phyloP scores from a whole-genome alignment of 1,284 basidiomycete genomes.

The Trichosporon coremiiforme region DNA sequence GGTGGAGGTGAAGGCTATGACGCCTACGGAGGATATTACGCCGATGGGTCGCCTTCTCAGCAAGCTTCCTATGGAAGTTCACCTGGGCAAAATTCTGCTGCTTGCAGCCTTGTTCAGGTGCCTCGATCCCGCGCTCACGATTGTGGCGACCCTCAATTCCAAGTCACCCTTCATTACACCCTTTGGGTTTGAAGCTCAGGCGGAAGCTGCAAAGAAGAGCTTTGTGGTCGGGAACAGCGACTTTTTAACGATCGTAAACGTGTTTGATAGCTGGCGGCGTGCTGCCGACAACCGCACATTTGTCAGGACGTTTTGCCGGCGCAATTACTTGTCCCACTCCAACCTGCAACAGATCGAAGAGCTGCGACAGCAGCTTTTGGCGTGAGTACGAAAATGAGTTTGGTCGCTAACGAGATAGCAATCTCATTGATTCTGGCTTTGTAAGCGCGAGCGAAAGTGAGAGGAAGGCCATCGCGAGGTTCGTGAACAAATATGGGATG shows the following conservation, averaged over 20 bases:
- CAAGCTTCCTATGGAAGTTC: constrained; percentile 91
- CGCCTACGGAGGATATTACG: constrained; percentile 85
- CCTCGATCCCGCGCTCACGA: constrained; percentile 91
- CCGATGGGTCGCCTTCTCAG: constrained; percentile 89
- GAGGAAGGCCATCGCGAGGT: constrained; percentile 73
- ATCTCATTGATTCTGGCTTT: constrained; percentile 83
- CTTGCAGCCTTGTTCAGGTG: constrained; percentile 84
- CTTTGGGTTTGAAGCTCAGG: constrained; percentile 83
- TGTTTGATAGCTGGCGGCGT: constrained; percentile 83
- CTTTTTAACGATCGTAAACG: constrained; percentile 90
- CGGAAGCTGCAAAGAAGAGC: constrained; percentile 76
- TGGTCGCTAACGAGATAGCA: constrained; percentile 38
- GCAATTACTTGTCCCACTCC: constrained; percentile 85
- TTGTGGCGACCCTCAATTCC: constrained; percentile 88
- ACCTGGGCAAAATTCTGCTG: constrained; percentile 89
- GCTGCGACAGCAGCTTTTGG: constrained; percentile 87
- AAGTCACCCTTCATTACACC: constrained; percentile 92
- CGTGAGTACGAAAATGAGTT: constrained; percentile 59
- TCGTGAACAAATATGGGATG: constrained; percentile 36
- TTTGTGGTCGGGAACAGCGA: constrained; percentile 91
- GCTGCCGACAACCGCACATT: constrained; percentile 67
- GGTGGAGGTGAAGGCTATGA: constrained; percentile 83
- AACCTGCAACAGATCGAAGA: constrained; percentile 97
- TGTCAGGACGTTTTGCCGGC: constrained; percentile 75
- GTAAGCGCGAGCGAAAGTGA: constrained; percentile 70